These are phyloP conservation scores for Leptodontidium sp. DNA, from an alignment of 2,329 filamentous ascomycete species.

Conservation along the genomic window DNA sequence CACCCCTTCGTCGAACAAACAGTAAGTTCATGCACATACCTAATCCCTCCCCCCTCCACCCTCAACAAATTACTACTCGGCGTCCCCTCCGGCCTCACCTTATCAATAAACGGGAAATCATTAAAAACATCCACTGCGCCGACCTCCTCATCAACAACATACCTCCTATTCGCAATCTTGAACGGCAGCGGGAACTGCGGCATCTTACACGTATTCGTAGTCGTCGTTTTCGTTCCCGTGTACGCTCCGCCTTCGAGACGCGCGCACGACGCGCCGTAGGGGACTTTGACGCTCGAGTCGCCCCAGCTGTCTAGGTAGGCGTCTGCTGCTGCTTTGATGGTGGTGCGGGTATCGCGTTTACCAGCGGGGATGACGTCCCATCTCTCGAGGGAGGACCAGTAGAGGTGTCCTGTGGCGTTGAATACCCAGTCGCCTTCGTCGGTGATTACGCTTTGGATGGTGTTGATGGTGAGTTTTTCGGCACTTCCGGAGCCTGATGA, in stretches of 20 bases:
- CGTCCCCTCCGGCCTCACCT: constrained; percentile 28
- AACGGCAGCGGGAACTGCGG: constrained; percentile 24
- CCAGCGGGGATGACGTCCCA: constrained; percentile 27
- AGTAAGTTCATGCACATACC: constrained; percentile 33
- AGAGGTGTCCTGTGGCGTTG: constrained; percentile 29
- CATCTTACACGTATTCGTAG: constrained; percentile 28
- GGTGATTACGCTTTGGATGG: constrained; percentile 28
- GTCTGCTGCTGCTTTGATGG: constrained; percentile 32
- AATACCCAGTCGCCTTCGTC: constrained; percentile 34
- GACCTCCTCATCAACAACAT: constrained; percentile 35
- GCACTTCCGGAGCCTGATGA: no score
- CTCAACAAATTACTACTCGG: constrained; percentile 30
- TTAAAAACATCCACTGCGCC: constrained; percentile 33
- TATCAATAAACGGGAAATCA: constrained; percentile 29
- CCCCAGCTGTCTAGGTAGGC: constrained; percentile 32
- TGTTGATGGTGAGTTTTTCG: constrained; percentile 9
- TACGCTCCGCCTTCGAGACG: constrained; percentile 33
- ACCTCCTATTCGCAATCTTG: constrained; percentile 24
- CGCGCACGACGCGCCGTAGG: constrained; percentile 27
- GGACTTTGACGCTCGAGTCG: constrained; percentile 22
- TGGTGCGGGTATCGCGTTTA: constrained; percentile 27
- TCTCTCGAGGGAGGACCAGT: constrained; percentile 25
- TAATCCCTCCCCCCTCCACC: constrained; percentile 29
- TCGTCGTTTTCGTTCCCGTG: constrained; percentile 4
- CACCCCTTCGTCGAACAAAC: constrained; percentile 27